Evolutionary conservation across 2,329 filamentous ascomycete species (phyloP).

Genomic region (Neurospora sp.): DNA sequence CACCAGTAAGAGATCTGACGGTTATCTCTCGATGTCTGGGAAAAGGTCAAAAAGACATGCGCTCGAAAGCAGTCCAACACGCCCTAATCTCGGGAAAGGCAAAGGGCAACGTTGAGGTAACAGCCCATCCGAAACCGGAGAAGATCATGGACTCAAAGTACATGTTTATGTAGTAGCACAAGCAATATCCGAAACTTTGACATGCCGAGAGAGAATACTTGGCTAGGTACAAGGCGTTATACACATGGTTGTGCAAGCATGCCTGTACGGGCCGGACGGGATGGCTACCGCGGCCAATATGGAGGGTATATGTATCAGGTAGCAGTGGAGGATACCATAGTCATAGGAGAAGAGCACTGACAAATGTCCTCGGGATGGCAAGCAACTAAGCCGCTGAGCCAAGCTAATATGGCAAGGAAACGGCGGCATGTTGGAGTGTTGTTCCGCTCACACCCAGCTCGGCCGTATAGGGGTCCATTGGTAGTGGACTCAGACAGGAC

Average conservation of each 20-base stretch:
- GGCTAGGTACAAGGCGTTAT: not conserved
- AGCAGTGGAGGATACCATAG: not conserved
- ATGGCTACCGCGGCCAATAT: not conserved
- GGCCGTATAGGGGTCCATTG: not conserved
- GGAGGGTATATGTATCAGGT: not conserved
- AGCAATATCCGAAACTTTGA: not conserved
- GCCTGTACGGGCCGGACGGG: not conserved
- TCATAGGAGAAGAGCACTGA: not conserved
- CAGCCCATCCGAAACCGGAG: conserved; percentile 17
- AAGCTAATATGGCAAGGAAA: not conserved
- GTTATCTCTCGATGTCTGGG: conserved; percentile 24
- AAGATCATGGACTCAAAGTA: not conserved
- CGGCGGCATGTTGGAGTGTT: not conserved
- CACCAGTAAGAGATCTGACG: conserved; percentile 29
- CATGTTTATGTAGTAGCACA: not conserved
- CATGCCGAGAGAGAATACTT: not conserved
- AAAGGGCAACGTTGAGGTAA: conserved; percentile 17
- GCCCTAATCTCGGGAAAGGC: conserved; percentile 27
- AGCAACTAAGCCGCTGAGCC: not conserved
- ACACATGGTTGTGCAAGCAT: not conserved
- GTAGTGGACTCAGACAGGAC: not conserved
- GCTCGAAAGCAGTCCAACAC: conserved; percentile 14
- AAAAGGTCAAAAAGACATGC: conserved; percentile 21
- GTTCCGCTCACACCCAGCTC: not conserved
- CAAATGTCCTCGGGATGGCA: not conserved